Conservation (phyloP, 2,329 filamentous ascomycete species). For the Cordyceps militaris region DNA sequence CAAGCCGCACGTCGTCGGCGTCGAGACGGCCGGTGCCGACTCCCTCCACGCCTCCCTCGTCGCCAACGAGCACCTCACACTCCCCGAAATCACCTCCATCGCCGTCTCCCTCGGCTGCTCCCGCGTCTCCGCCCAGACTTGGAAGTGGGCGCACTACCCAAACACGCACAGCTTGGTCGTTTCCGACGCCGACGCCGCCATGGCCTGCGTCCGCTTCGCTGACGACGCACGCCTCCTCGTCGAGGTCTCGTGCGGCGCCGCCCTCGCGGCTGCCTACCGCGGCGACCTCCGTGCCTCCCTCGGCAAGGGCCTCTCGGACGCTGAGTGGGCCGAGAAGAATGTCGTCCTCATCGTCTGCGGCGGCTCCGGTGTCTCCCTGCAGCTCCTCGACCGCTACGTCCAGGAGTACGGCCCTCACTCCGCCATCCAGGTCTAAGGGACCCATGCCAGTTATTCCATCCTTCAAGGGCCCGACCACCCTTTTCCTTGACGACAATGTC, state of each 20-base stretch:
- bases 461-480: background rate
- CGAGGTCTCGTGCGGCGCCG: constrained; percentile 79
- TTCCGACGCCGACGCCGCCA: constrained; percentile 61
- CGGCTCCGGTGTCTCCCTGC: constrained; percentile 58
- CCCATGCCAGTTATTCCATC: background rate
- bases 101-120: constrained; percentile 69
- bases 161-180: constrained; percentile 31
- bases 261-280: constrained; percentile 61
- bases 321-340: constrained; percentile 58
- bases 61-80: constrained; percentile 49
- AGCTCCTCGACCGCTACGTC: constrained; percentile 53
- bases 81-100: constrained; percentile 66
- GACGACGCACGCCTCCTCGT: constrained; percentile 78
- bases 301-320: constrained; percentile 43
- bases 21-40: constrained; percentile 71
- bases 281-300: constrained; percentile 55
- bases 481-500: background rate
- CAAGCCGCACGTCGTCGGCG: constrained; percentile 53
- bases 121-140: constrained; percentile 60
- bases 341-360: constrained; percentile 85
- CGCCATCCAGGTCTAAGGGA: constrained; percentile 23
- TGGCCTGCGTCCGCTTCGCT: constrained; percentile 67
- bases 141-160: constrained; percentile 51
- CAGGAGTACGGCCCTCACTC: constrained; percentile 34
- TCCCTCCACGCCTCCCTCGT: constrained; percentile 57